A percentile compares a stretch with the other conserved stretches of the same genome.
Conservation (phyloP, 768 basidiomycete species). For the Kwoniella sp. region DNA sequence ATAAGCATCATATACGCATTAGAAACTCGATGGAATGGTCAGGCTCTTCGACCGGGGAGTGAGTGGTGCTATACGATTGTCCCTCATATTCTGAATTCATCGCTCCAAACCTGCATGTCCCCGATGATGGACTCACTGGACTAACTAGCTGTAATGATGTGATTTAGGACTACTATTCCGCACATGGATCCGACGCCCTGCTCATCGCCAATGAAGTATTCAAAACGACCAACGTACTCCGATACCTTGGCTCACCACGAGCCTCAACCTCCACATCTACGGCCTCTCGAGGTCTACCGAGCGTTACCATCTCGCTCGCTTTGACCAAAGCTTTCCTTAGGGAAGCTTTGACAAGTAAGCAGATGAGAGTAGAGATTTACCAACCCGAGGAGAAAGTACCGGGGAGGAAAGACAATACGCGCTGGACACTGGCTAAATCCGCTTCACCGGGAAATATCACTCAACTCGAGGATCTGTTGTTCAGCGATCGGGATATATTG, state of each 20-base stretch:
- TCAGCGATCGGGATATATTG: slow-evolving; percentile 72
- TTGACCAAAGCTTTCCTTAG: slow-evolving; percentile 80
- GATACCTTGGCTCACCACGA: slow-evolving; percentile 68
- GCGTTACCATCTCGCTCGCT: slow-evolving; percentile 72
- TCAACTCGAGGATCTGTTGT: slow-evolving; percentile 77
- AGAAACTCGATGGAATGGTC: slow-evolving; percentile 67
- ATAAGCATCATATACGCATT: too few relatives aligned
- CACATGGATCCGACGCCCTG: slow-evolving; percentile 84
- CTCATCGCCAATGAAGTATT: slow-evolving; percentile 67
- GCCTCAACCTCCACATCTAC: slow-evolving; percentile 42
- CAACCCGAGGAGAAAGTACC: slow-evolving; percentile 66
- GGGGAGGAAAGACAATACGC: slow-evolving; percentile 65
- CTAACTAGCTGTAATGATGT: too few relatives aligned
- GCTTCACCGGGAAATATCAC: slow-evolving; percentile 72
- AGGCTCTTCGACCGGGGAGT: slow-evolving; percentile 77
- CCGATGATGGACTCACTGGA: too few relatives aligned
- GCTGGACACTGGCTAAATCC: slow-evolving; percentile 78
- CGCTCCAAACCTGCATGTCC: too few relatives aligned
- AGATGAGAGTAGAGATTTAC: slow-evolving; percentile 92
- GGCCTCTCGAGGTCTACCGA: slow-evolving; percentile 61
- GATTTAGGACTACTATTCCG: slow-evolving; percentile 79
- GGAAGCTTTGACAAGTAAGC: slow-evolving; percentile 84
- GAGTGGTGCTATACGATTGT: slow-evolving; percentile 27
- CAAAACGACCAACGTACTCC: slow-evolving; percentile 84
- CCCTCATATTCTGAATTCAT: too few relatives aligned